A percentile compares a stretch with the other conserved stretches of the same genome.
Conservation (phyloP, 2,329 filamentous ascomycete species). For the Colletotrichum tamarilloi region DNA sequence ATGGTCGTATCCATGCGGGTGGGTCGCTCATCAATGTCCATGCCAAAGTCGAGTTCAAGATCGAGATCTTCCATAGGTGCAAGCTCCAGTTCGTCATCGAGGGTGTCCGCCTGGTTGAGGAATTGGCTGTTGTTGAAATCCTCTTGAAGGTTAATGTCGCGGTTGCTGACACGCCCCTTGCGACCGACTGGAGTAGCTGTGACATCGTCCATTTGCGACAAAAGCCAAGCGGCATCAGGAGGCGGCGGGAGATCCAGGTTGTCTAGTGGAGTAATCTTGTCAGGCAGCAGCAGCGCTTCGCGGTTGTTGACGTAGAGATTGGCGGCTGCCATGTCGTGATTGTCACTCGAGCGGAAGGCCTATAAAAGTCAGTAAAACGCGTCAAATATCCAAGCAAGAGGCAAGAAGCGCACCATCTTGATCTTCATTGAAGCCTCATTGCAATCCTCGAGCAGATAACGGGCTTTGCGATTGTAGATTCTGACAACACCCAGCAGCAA, state of each 20-base stretch:
- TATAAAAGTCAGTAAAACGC: conserved; percentile 55
- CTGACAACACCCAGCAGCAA: conserved; percentile 94
- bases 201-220: conserved; percentile 78
- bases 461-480: conserved; percentile 97
- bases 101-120: conserved; percentile 72
- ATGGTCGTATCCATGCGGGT: conserved; percentile 70
- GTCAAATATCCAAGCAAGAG: not conserved
- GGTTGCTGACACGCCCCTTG: conserved; percentile 67
- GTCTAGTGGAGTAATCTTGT: conserved; percentile 93
- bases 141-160: conserved; percentile 76
- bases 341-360: conserved; percentile 94
- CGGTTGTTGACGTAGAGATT: conserved; percentile 85
- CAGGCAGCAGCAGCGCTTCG: conserved; percentile 87
- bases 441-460: conserved; percentile 96
- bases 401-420: conserved; percentile 80
- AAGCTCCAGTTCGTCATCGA: conserved; percentile 68
- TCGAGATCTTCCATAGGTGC: conserved; percentile 74
- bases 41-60: conserved; percentile 78
- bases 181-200: conserved; percentile 65
- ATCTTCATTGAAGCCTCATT: conserved; percentile 98
- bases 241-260: conserved; percentile 81
- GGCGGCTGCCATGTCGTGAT: conserved; percentile 87
- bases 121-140: conserved; percentile 83
- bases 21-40: conserved; percentile 76
- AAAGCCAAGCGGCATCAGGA: conserved; percentile 86